Conservation (phyloP, 805 yeast genomes). For the Pichia sporocuriosa region DNA sequence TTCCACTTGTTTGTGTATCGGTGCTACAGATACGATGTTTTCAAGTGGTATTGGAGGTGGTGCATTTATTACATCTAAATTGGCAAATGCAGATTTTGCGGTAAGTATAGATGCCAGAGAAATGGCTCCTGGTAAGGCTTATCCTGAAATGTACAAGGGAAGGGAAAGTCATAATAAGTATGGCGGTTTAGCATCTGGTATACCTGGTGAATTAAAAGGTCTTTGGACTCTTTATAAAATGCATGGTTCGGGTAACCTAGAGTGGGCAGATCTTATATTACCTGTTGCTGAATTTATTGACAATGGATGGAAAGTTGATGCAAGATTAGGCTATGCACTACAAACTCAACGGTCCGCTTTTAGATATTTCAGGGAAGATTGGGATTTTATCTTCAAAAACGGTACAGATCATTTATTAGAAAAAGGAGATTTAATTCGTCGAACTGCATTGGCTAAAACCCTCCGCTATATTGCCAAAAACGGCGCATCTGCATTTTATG, state of each 20-base stretch:
- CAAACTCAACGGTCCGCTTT: slow-evolving; percentile 29
- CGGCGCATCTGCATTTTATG: slow-evolving; percentile 79
- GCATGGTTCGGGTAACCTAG: slow-evolving; percentile 65
- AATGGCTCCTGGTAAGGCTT: slow-evolving; percentile 64
- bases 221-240: slow-evolving; percentile 49
- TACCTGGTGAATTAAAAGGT: slow-evolving; percentile 91
- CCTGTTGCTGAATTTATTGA: slow-evolving; percentile 68
- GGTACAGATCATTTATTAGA: slow-evolving; percentile 27
- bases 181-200: slow-evolving; percentile 85
- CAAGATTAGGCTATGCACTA: slow-evolving; percentile 38
- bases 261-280: slow-evolving; percentile 65
- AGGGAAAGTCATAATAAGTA: slow-evolving; percentile 46
- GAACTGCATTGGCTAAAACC: slow-evolving; percentile 62
- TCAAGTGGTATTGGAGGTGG: slow-evolving; percentile 98
- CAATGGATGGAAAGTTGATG: slow-evolving; percentile 54
- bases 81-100: slow-evolving; percentile 40
- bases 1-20: slow-evolving; percentile 82
- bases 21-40: slow-evolving; percentile 71
- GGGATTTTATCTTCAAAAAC: slow-evolving; percentile 48
- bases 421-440: slow-evolving; percentile 52
- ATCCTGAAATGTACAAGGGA: slow-evolving; percentile 54
- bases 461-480: slow-evolving; percentile 61
- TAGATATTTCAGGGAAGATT: slow-evolving; percentile 33
- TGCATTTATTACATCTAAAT: slow-evolving; percentile 53
- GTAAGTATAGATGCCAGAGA: slow-evolving; percentile 81